Conservation (phyloP, 768 basidiomycete genomes). For the Kwoniella pini region DNA sequence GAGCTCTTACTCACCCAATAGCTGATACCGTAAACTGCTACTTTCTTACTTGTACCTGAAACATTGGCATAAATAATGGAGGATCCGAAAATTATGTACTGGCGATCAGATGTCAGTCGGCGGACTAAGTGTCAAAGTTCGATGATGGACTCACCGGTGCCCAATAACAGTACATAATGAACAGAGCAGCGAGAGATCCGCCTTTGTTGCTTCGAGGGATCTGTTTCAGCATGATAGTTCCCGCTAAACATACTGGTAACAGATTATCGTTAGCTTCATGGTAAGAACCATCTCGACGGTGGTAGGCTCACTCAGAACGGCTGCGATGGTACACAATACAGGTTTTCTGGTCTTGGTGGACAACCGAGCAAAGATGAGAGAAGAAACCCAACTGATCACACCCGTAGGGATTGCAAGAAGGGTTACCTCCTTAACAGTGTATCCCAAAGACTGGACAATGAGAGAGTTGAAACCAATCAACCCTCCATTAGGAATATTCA, state of each 20-base stretch:
- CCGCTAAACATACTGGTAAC: conserved; percentile 19
- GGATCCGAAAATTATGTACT: conserved; percentile 27
- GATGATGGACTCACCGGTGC: conserved; percentile 13
- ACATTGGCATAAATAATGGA: conserved; percentile 28
- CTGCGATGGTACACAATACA: conserved; percentile 14
- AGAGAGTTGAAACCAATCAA: conserved; percentile 24
- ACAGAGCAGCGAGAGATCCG: not conserved
- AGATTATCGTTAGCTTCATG: not conserved
- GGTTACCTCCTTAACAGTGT: conserved; percentile 18
- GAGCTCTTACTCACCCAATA: conserved; percentile 13
- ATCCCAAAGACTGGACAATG: conserved; percentile 21
- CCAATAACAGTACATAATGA: conserved; percentile 36
- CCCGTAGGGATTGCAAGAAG: conserved; percentile 41
- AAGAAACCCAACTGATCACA: conserved; percentile 31
- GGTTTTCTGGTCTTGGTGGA: conserved; percentile 22
- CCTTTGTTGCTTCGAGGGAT: conserved; percentile 9
- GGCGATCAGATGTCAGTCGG: too few species aligned
- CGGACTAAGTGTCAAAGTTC: not conserved
- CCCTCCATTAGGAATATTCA: conserved; percentile 36
- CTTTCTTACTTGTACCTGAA: conserved; percentile 38
- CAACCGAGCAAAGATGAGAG: conserved; percentile 27
- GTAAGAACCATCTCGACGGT: not conserved
- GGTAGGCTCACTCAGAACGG: conserved; percentile 3
- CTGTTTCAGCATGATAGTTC: conserved; percentile 33
- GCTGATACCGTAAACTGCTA: conserved; percentile 27